Evolutionary conservation across 2,329 filamentous ascomycete species (phyloP).

Genomic region (Alternaria novae-zelandiae): DNA sequence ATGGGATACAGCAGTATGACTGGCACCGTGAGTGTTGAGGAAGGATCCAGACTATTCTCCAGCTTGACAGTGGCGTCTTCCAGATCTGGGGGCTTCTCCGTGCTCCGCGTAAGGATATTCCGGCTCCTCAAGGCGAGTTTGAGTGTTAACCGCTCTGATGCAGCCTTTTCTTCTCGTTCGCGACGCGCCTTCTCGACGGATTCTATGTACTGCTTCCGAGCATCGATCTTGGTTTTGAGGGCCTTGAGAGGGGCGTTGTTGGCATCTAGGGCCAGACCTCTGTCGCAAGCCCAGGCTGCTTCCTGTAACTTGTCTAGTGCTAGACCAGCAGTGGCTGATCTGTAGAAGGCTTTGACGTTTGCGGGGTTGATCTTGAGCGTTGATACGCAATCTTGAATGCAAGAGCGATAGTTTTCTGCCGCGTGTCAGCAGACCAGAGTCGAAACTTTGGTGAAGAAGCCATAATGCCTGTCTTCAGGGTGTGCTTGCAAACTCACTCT

Average conservation of each 20-base stretch:
- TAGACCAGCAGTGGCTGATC: conserved; percentile 78
- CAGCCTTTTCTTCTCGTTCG: conserved; percentile 62
- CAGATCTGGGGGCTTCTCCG: conserved; percentile 79
- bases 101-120: conserved; percentile 71
- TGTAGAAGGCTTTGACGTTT: conserved; percentile 92
- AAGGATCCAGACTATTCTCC: conserved; percentile 74
- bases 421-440: background rate
- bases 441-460: background rate
- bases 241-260: conserved; percentile 70
- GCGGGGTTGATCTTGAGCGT: conserved; percentile 77
- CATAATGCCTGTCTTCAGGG: background rate
- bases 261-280: conserved; percentile 75
- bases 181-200: conserved; percentile 63
- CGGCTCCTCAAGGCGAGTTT: conserved; percentile 66
- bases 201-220: conserved; percentile 63
- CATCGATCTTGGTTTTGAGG: conserved; percentile 68
- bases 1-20: conserved; percentile 84
- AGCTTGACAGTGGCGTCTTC: conserved; percentile 80
- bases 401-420: conserved; percentile 81
- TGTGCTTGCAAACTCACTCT: conserved; percentile 59
- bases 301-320: conserved; percentile 79
- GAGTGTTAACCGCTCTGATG: conserved; percentile 63
- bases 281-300: conserved; percentile 77
- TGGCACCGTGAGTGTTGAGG: conserved; percentile 76
- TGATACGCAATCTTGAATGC: conserved; percentile 81